Percentiles rank a stretch among this genome's conserved stretches.
Conservation (phyloP, 768 basidiomycete genomes). For the Gymnopilus junonius region DNA sequence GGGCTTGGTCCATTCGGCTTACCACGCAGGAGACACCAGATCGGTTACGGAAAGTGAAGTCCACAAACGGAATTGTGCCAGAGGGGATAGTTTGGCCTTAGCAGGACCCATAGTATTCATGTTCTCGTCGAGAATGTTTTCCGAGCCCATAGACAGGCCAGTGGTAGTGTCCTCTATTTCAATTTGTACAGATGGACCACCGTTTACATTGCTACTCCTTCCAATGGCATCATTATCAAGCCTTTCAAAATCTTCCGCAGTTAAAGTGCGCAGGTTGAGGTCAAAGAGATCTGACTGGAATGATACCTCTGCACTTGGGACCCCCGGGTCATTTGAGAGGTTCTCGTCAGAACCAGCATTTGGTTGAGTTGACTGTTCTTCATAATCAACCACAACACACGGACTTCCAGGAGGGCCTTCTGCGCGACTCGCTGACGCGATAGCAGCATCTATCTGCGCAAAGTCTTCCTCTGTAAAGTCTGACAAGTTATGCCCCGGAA, state of each 20-base stretch:
- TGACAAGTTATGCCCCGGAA: slow-evolving; percentile 50
- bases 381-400: slow-evolving; percentile 17
- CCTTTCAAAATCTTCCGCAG: slow-evolving; percentile 18
- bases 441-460: slow-evolving; percentile 47
- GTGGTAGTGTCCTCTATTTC: slow-evolving; percentile 31
- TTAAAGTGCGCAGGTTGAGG: slow-evolving; percentile 20
- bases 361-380: slow-evolving; percentile 18
- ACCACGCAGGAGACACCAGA: slow-evolving; percentile 66
- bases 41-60: slow-evolving; percentile 65
- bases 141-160: neutral
- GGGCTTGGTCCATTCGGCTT: slow-evolving; percentile 20
- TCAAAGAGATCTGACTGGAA: slow-evolving; percentile 20
- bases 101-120: neutral
- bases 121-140: neutral
- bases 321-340: neutral
- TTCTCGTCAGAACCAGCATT: slow-evolving; percentile 7
- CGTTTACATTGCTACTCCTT: neutral
- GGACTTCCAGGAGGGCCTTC: neutral
- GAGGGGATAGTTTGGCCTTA: slow-evolving; percentile 37
- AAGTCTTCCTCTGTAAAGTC: slow-evolving; percentile 65
- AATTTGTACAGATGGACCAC: slow-evolving; percentile 38
- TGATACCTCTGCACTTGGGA: slow-evolving; percentile 8
- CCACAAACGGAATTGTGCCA: slow-evolving; percentile 46
- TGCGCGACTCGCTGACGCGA: slow-evolving; percentile 16
- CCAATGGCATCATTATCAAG: slow-evolving; percentile 10